phyloP scores from a whole-genome alignment of 2,329 filamentous ascomycete species.

The Xylariaceae sp. region DNA sequence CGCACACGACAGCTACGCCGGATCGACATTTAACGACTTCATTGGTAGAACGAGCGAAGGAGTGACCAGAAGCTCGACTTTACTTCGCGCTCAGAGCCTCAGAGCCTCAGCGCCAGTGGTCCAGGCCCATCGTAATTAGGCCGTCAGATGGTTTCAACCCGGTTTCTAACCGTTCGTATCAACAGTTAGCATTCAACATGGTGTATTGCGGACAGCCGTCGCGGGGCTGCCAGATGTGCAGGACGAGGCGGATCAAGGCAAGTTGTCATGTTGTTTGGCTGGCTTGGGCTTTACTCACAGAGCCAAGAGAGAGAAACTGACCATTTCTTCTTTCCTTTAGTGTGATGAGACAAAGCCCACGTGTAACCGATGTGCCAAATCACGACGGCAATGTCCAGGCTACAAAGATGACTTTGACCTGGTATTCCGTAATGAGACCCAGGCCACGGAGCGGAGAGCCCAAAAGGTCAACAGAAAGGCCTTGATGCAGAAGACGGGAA shows the following conservation, averaged over 20 bases:
- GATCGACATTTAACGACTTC: neutral
- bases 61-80: neutral
- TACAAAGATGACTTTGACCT: conserved; percentile 69
- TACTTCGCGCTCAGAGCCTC: too few relatives aligned
- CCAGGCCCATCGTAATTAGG: neutral
- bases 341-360: conserved; percentile 64
- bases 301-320: conserved; percentile 16
- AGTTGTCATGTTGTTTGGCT: conserved; percentile 19
- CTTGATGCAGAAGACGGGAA: conserved; percentile 34
- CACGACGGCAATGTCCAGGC: conserved; percentile 58
- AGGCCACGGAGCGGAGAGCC: conserved; percentile 59
- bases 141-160: neutral
- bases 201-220: conserved; percentile 63
- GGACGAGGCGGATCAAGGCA: conserved; percentile 69
- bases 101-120: neutral
- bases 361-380: conserved; percentile 61
- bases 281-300: neutral
- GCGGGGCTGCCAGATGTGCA: conserved; percentile 68
- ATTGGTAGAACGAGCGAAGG: neutral
- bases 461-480: conserved; percentile 50
- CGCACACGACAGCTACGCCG: neutral
- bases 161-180: neutral
- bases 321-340: conserved; percentile 35
- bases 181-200: conserved; percentile 38
- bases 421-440: conserved; percentile 67